phyloP scores from a whole-genome alignment of 768 basidiomycete genomes.

The Pholiota conissans region DNA sequence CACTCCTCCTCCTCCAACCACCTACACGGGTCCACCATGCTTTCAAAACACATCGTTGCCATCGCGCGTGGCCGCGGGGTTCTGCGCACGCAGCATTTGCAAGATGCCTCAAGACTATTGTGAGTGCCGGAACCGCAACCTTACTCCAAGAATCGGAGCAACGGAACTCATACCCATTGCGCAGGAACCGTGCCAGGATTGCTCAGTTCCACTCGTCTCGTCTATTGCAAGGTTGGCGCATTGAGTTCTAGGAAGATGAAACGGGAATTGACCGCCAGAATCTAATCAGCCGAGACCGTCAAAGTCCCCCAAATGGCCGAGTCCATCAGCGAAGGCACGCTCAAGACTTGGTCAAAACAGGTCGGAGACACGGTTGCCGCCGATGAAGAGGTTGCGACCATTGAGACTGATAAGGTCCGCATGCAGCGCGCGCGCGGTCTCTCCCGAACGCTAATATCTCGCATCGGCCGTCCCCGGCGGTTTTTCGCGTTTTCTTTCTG shows the following conservation, averaged over 20 bases:
- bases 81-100: constrained; percentile 34
- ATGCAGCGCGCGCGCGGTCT: constrained; percentile 15
- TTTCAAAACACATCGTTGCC: constrained; percentile 69
- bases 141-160: constrained; percentile 6
- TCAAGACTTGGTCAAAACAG: constrained; percentile 93
- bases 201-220: constrained; percentile 72
- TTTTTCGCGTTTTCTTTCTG: constrained; percentile 8
- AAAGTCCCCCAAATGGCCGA: constrained; percentile 99
- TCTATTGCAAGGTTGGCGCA: constrained; percentile 64
- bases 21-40: constrained; percentile 55
- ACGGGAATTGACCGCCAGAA: neutral
- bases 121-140: constrained; percentile 14
- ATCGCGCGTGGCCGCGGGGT: constrained; percentile 62
- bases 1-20: constrained; percentile 1
- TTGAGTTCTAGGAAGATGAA: neutral
- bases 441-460: constrained; percentile 7
- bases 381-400: constrained; percentile 96
- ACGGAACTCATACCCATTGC: constrained; percentile 28
- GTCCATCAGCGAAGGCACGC: constrained; percentile 95
- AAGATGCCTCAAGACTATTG: constrained; percentile 24
- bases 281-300: constrained; percentile 71
- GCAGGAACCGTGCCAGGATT: constrained; percentile 45
- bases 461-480: constrained; percentile 7
- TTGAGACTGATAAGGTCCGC: constrained; percentile 96
- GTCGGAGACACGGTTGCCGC: constrained; percentile 87